These are phyloP conservation scores for Linaria vulgaris DNA, from an alignment of 257 asterid genomes.

Conservation along the genomic window DNA sequence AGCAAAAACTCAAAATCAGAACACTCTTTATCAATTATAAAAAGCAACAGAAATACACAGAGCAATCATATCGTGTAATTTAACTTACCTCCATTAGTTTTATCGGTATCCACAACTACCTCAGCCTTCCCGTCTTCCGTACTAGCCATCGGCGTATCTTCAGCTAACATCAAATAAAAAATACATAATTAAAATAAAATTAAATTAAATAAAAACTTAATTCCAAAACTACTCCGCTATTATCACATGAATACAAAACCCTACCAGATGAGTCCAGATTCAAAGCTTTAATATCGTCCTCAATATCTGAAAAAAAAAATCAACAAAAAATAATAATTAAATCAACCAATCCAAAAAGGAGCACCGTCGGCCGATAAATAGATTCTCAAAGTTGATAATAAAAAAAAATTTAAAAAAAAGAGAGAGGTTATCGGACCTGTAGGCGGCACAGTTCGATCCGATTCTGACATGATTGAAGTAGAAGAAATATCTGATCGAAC, in stretches of 20 bases:
- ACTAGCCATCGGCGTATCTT: no score
- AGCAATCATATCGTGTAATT: no score
- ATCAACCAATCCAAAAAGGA: background rate
- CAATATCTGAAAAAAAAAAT: constrained; percentile 55
- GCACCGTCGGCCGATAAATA: background rate
- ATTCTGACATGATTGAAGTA: constrained; percentile 32
- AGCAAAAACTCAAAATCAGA: background rate
- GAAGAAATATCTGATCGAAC: no score
- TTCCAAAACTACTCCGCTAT: no score
- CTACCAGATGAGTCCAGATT: constrained; percentile 90
- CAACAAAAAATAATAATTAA: background rate
- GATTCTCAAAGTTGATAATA: no score
- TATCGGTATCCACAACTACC: constrained; percentile 30
- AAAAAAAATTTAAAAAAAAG: background rate
- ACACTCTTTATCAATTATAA: background rate
- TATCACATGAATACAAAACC: background rate
- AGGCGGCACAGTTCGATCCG: constrained; percentile 23
- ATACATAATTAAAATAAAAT: background rate
- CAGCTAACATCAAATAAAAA: background rate
- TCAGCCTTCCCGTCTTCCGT: background rate
- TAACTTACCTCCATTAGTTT: constrained; percentile 31
- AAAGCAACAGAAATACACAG: no score
- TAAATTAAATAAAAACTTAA: background rate
- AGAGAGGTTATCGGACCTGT: constrained; percentile 24
- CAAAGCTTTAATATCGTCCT: constrained; percentile 83